A percentile compares a stretch with the other conserved stretches of the same genome.
These are phyloP conservation scores for Russula abietina DNA, from an alignment of 768 basidiomycete species.

Conservation along the genomic window DNA sequence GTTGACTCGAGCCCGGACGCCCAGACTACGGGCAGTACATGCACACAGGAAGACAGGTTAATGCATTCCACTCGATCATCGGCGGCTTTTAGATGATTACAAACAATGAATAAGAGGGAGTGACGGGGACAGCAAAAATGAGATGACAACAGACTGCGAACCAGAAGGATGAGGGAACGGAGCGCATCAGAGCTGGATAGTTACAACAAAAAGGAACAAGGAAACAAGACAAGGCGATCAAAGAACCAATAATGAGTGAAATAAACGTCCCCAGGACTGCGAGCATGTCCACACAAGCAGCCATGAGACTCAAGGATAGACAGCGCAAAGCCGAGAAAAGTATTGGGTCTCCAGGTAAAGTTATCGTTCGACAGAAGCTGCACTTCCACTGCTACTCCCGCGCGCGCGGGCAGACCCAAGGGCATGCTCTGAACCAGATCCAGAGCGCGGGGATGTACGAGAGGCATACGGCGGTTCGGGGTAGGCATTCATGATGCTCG, in stretches of 20 bases:
- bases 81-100: constrained; percentile 7
- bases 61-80: constrained; percentile 8
- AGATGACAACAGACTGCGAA: constrained; percentile 1
- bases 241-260: neutral
- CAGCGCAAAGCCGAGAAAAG: neutral
- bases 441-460: constrained; percentile 28
- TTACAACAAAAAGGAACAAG: constrained; percentile 1
- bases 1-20: constrained; percentile 14
- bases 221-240: neutral
- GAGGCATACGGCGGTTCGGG: constrained; percentile 33
- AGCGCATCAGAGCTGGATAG: constrained; percentile 3
- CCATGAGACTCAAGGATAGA: neutral
- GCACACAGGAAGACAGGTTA: neutral
- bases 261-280: constrained; percentile 5
- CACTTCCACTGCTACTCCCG: constrained; percentile 16
- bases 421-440: constrained; percentile 30
- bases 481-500: constrained; percentile 69
- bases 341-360: neutral
- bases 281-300: neutral
- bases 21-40: constrained; percentile 6
- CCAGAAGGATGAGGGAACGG: neutral
- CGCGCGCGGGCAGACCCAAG: constrained; percentile 25
- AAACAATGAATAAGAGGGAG: constrained; percentile 8
- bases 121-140: neutral
- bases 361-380: constrained; percentile 20